Evolutionary conservation across 768 basidiomycete genomes (phyloP), one percentile per base, ranked within the genome.

Genomic region (Pleurotus citrinopileatus): DNA sequence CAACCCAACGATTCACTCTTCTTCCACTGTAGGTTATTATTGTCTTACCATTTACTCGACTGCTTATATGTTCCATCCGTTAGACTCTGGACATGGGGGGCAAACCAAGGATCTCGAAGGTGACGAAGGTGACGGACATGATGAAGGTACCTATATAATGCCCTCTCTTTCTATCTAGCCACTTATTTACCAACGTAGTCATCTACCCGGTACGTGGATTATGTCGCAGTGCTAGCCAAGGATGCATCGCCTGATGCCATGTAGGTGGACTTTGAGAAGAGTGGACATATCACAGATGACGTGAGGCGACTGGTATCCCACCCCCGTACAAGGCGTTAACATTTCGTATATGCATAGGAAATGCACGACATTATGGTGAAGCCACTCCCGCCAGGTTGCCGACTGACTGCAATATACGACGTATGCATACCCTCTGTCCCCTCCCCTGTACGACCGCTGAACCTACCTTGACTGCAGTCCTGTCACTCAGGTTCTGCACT

Each of bases 61-160:
- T 38, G 40, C 23, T 32, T 12, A 29, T n/a, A n/a, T n/a, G 42
- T 15, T 20, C 50, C 43, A 54, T 22, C 47, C 13, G 25, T 0
- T 36, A 91, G 91, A 92, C 67, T 96, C 94, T 3, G 95, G 95
- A 10, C 96, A 98, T 59, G 96, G 96, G 32, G 94, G 93, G 10
- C 94, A 94, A 70, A 87, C 87, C 0, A 78, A 87, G 57, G 96
- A 97, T 68, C 29, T 70, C 3, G 84, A 92, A 59, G 91, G 91
- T 1, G 91, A 94, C 60, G 91, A 95, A 68, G 81, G 70, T 0
- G 93, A 94, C 65, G 94, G 93, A 8, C 82, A 70, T 59, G 91
- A 94, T 60, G 91, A 94, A 80, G 85, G 87, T 83, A 36, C 52
- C 66, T 8, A 9, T 22, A 27, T 19, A n/a, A n/a, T n/a, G n/a